A percentile compares a stretch with the other conserved stretches of the same genome.
These are phyloP conservation scores for Trypanosoma avium DNA, from an alignment of 208 protist species.

Conservation along the genomic window DNA sequence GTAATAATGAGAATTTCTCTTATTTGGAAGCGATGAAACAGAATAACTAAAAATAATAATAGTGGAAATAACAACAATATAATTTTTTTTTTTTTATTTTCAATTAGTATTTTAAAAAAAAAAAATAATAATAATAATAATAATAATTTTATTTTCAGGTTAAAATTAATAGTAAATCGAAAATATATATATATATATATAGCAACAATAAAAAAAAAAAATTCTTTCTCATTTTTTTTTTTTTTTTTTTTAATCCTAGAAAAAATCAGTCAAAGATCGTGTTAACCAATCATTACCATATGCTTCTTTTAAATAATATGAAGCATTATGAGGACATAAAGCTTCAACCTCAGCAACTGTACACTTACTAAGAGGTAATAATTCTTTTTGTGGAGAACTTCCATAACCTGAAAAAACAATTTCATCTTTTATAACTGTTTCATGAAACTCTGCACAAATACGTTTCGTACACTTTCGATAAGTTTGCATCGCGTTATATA, in stretches of 20 bases:
- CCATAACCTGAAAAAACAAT: slow-evolving; percentile 47
- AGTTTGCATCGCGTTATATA: slow-evolving; percentile 32
- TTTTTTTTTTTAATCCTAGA: slow-evolving; percentile 33
- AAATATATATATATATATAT: neutral
- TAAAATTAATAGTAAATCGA: no score
- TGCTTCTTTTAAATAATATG: slow-evolving; percentile 62
- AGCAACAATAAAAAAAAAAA: neutral
- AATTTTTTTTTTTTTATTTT: no score
- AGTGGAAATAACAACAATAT: no score
- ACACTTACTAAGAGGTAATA: slow-evolving; percentile 70
- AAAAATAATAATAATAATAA: no score
- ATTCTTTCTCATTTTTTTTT: no score
- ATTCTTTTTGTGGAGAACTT: slow-evolving; percentile 30
- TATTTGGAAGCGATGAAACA: no score
- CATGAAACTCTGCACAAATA: slow-evolving; percentile 78
- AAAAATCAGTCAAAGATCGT: slow-evolving; percentile 58
- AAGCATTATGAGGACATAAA: slow-evolving; percentile 61
- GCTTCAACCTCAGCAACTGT: slow-evolving; percentile 45
- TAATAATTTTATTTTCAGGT: no score
- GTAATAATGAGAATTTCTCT: no score
- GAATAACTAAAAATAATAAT: no score
- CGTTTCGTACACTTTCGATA: slow-evolving; percentile 77
- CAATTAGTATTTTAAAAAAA: no score
- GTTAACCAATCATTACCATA: slow-evolving; percentile 77
- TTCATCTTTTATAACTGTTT: slow-evolving; percentile 34